Evolutionary conservation across 225 moss, liverwort and hornwort genomes (phyloP).

Genomic region (Sphagnum tenellum): DNA sequence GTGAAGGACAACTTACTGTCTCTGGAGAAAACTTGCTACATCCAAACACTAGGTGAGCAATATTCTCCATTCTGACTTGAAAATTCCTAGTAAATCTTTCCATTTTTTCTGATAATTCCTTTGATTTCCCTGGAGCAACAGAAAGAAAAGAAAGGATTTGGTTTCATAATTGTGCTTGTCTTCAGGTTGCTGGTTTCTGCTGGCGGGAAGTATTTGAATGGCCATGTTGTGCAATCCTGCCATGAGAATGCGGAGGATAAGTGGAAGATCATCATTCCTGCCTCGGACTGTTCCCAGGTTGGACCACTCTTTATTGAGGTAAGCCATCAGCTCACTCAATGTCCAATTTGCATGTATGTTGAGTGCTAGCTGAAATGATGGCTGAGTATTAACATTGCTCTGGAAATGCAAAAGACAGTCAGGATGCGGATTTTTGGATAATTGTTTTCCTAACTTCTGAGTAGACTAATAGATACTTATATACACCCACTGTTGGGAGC

Average conservation of each 20-base stretch:
- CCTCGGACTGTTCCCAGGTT: conserved; percentile 29
- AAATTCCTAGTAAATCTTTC: neutral
- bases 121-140: neutral
- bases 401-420: conserved; percentile 6
- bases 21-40: conserved; percentile 55
- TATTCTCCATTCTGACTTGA: neutral
- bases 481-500: neutral
- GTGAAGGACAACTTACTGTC: conserved; percentile 51
- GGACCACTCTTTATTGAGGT: conserved; percentile 88
- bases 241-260: conserved; percentile 22
- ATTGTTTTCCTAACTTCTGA: no score
- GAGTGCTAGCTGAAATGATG: neutral
- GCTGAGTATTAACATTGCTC: neutral
- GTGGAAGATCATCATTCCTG: conserved; percentile 48
- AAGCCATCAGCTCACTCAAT: conserved; percentile 3
- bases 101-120: neutral
- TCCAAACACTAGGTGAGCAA: conserved; percentile 47
- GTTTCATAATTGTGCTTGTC: neutral
- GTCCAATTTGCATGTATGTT: neutral
- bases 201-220: conserved; percentile 63
- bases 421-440: neutral
- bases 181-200: conserved; percentile 77
- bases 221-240: conserved; percentile 34
- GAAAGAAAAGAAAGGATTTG: no score
- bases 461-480: no score